A percentile compares a stretch with the other conserved stretches of the same genome.
These are phyloP conservation scores for Xylariales sp. DNA, from an alignment of 2,329 filamentous ascomycete genomes.

Conservation along the genomic window DNA sequence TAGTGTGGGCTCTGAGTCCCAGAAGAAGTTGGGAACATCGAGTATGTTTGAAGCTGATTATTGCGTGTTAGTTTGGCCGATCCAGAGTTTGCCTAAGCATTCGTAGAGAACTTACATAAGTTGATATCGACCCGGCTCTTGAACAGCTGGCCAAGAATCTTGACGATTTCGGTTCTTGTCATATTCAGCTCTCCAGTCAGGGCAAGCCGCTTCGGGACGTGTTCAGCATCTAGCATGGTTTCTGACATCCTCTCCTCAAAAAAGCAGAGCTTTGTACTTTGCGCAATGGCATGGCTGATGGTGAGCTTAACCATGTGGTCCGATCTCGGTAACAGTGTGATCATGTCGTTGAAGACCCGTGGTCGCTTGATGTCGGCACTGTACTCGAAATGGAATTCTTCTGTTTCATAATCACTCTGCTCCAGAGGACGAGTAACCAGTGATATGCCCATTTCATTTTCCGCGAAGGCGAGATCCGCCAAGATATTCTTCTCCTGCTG, in stretches of 20 bases:
- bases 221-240: constrained; percentile 89
- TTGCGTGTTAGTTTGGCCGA: constrained; percentile 13
- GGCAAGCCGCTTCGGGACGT: constrained; percentile 84
- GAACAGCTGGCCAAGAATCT: constrained; percentile 85
- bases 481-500: constrained; percentile 94
- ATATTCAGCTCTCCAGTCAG: constrained; percentile 88
- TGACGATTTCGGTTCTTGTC: constrained; percentile 87
- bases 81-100: too few species aligned
- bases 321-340: constrained; percentile 80
- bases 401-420: constrained; percentile 92
- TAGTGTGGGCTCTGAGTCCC: constrained; percentile 93
- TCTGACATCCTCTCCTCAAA: constrained; percentile 95
- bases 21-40: constrained; percentile 96
- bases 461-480: constrained; percentile 87
- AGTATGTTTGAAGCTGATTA: constrained; percentile 83
- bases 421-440: constrained; percentile 76
- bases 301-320: constrained; percentile 99
- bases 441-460: constrained; percentile 57
- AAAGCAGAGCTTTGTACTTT: constrained; percentile 93
- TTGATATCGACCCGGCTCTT: constrained; percentile 96
- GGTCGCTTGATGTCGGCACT: constrained; percentile 80
- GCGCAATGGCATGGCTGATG: constrained; percentile 94
- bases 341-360: constrained; percentile 98
- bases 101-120: constrained; percentile 87
- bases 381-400: constrained; percentile 99